Base-by-base conservation (phyloP, 352 stramenopile genomes). In the Phytophthora quininea region DNA sequence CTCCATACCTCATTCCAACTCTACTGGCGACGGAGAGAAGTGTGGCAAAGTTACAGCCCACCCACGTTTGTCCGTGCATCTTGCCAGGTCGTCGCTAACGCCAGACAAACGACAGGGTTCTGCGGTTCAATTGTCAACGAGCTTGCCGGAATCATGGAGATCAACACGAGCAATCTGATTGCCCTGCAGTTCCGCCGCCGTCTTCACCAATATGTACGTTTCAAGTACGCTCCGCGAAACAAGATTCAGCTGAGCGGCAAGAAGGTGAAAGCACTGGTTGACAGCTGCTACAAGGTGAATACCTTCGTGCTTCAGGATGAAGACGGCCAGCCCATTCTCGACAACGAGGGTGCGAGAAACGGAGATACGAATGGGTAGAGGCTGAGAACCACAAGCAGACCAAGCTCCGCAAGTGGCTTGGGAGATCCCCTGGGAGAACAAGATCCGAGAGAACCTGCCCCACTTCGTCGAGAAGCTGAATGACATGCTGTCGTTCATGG, bases 391-490 rank as follows among this genome's bases (percentile, higher is more conserved):
- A 42, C 5, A 15, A 38, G 24, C 37, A 64, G 38, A 35, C 6
- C 9, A 47, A 58, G 47, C 58, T 64, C 27, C 58, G 48, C 37
- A 31, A 52, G 27, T 64, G 48, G 35, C 29, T 64, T 27, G 12
- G 32, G 14, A 43, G 46, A 8, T 64, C 19, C 48, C 58, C 7
- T 64, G 58, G 58, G 33, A 52, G 48, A 51, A 12, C 0, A 9
- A 54, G 32, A 53, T 32, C 24, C 10, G 50, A 42, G 38, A 5
- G 33, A 30, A 57, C 6, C 3, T 60, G 15, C 12, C 3, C 5
- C 57, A 59, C 59, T 67, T 59, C 31, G 52, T 67, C 42, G 43
- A 38, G 3, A 30, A 59, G 14, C 59, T 67, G 0, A 54, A 45
- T 14, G 50, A 55, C 37, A 54, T 61, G 29, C 50, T 56, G 24